These are phyloP conservation scores for Aspergillus thermomutatus DNA, from an alignment of 2,329 filamentous ascomycete species.

Conservation along the genomic window DNA sequence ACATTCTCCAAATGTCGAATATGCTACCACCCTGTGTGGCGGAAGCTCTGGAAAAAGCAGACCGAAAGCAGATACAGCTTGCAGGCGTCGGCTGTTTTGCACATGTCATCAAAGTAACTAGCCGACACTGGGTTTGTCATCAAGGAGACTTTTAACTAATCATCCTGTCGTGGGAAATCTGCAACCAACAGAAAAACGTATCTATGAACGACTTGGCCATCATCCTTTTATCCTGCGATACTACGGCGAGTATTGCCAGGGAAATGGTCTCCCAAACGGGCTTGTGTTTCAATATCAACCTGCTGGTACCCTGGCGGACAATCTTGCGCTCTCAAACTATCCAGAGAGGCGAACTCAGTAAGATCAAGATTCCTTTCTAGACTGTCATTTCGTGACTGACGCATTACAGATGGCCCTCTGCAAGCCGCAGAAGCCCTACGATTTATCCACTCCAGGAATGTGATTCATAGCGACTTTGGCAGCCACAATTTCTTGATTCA, in stretches of 20 bases:
- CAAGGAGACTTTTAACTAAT: conserved; percentile 1
- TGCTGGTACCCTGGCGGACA: background rate
- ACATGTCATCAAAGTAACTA: conserved; percentile 3
- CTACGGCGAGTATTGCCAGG: conserved; percentile 2
- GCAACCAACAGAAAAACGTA: conserved; percentile 2
- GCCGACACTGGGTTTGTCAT: conserved; percentile 4
- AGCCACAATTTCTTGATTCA: conserved; percentile 2
- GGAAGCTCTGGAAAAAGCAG: background rate
- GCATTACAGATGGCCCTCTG: too few species aligned
- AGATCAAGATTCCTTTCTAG: background rate
- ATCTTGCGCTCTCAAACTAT: conserved; percentile 1
- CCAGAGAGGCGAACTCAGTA: background rate
- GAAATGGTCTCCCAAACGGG: background rate
- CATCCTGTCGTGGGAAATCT: background rate
- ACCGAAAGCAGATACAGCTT: background rate
- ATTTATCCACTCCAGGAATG: too few species aligned
- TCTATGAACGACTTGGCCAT: conserved; percentile 4
- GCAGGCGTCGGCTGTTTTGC: conserved; percentile 5
- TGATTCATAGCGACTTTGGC: background rate
- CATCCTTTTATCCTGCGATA: conserved; percentile 3
- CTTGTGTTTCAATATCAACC: conserved; percentile 1
- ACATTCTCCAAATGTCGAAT: background rate
- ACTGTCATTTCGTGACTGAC: background rate
- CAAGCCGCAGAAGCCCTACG: too few species aligned
- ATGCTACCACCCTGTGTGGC: background rate